These are phyloP conservation scores for Boletus edulis DNA, from an alignment of 768 basidiomycete species.

Conservation along the genomic window DNA sequence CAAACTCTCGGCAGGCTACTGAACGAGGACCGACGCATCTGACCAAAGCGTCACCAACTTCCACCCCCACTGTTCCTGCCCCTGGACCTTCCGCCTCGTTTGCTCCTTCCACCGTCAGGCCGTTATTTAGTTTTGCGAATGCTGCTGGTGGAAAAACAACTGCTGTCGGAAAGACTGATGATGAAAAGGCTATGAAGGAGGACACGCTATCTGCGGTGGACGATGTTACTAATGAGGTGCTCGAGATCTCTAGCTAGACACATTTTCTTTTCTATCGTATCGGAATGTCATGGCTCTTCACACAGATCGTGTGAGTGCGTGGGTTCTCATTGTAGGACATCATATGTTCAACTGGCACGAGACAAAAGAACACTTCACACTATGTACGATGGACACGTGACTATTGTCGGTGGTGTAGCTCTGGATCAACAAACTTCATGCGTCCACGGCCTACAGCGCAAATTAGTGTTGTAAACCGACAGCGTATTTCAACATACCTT, in stretches of 20 bases:
- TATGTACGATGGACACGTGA: not conserved
- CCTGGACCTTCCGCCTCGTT: conserved; percentile 28
- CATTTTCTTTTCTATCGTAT: conserved; percentile 18
- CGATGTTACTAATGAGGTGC: conserved; percentile 12
- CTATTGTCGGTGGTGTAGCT: conserved; percentile 35
- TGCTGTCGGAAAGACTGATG: conserved; percentile 15
- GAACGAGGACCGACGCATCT: conserved; percentile 40
- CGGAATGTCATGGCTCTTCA: conserved; percentile 2
- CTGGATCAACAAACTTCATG: conserved; percentile 69
- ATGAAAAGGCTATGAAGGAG: conserved; percentile 10
- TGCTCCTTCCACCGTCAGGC: conserved; percentile 52
- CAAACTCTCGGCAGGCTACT: conserved; percentile 44
- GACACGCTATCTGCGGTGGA: conserved; percentile 5
- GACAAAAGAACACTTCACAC: not conserved
- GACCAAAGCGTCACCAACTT: conserved; percentile 34
- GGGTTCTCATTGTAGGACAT: conserved; percentile 2
- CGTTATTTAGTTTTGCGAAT: conserved; percentile 78
- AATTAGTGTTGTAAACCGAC: not conserved
- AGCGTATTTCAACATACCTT: conserved; percentile 40
- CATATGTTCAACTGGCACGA: not conserved
- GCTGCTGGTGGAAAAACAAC: conserved; percentile 49
- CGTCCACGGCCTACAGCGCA: conserved; percentile 50
- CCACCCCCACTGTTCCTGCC: conserved; percentile 5
- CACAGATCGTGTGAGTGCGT: not conserved
- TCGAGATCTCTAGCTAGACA: conserved; percentile 16